Evolutionary conservation across 768 basidiomycete species (phyloP).

Genomic region (Amanita thiersii): DNA sequence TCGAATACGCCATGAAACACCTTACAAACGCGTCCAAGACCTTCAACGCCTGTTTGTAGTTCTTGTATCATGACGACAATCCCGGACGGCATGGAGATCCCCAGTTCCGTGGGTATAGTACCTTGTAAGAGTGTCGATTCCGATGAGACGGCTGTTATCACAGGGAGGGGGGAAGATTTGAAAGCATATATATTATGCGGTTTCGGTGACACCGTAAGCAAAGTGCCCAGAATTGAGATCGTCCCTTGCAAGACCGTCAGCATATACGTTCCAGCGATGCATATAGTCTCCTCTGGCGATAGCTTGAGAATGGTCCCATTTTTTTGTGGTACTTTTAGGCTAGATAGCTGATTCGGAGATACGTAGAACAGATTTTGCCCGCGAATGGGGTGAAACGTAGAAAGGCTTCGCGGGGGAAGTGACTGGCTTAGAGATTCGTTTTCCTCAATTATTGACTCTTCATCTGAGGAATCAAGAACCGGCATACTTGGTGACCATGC

Average conservation of each 20-base stretch:
- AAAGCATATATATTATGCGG: slow-evolving; percentile 65
- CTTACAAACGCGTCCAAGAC: slow-evolving; percentile 54
- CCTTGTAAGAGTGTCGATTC: slow-evolving; percentile 8
- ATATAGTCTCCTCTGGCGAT: slow-evolving; percentile 39
- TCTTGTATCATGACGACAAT: slow-evolving; percentile 51
- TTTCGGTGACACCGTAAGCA: slow-evolving; percentile 29
- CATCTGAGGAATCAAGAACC: slow-evolving; percentile 38
- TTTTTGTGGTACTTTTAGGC: slow-evolving; percentile 19
- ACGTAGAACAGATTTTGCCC: slow-evolving; percentile 41
- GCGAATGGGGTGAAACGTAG: slow-evolving; percentile 40
- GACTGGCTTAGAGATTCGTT: slow-evolving; percentile 13
- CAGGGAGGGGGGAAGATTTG: slow-evolving; percentile 68
- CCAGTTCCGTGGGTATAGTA: slow-evolving; percentile 7
- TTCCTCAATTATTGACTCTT: slow-evolving; percentile 23
- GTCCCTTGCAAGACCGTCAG: slow-evolving; percentile 58
- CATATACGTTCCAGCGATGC: slow-evolving; percentile 60
- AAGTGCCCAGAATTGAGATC: slow-evolving; percentile 50
- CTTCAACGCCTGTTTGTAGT: slow-evolving; percentile 53
- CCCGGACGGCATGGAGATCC: slow-evolving; percentile 6
- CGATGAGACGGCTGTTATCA: slow-evolving; percentile 20
- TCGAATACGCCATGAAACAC: slow-evolving; percentile 58
- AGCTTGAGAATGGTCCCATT: slow-evolving; percentile 35
- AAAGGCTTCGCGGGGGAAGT: slow-evolving; percentile 22
- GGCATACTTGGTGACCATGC: slow-evolving; percentile 58
- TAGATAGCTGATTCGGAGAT: slow-evolving; percentile 25